Evolutionary conservation across 768 basidiomycete genomes (phyloP), one percentile per base, ranked within the genome.

Genomic region (Chlorophyllum brunneum): DNA sequence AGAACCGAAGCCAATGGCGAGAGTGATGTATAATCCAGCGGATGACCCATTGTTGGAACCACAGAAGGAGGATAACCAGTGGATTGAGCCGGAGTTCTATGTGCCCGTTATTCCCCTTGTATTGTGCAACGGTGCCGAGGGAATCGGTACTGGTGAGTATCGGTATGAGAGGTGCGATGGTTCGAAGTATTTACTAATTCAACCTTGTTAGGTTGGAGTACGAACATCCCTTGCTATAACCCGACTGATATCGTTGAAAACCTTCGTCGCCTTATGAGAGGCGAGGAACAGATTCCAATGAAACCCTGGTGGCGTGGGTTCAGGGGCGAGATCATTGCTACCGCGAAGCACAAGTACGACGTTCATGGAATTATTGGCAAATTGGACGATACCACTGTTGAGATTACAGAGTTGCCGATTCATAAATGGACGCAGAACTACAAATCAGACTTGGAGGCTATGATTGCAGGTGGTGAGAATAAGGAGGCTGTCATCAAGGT

Each of bases 251-350:
- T 99, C 50, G 88, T 98, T 11, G 77, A 75, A 18, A 98, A 98
- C 65, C 69, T 99, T 29, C 85, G 89, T 11, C 78, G 89, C 5
- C 70, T 94, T 58, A 95, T 98, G 90, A 76, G 77, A 2, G 87
- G 81, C 36, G 88, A 97, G 69, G 90, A 92, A 57, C 64, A 86
- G 58, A 81, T 85, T 11, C 78, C 84, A 0, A 98, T 99, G 91
- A 73, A 80, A 9, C 97, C 97, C 2, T 99, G 97, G 97, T 98
- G 92, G 89, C 84, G 93, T 47, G 95, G 95, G 24, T 98, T 95
- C 71, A 83, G 85, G 62, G 95, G 95, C 34, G 78, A 85, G 31
- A 88, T 98, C 69, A 92, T 83, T 70, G 80, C 80, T 56, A 77
- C 80, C 29, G 80, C 78, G 29, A 93, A 93, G 59, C 83, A 93